Evolutionary conservation across 148 eudicot species (phyloP).

Genomic region (Camellia sinensis): DNA sequence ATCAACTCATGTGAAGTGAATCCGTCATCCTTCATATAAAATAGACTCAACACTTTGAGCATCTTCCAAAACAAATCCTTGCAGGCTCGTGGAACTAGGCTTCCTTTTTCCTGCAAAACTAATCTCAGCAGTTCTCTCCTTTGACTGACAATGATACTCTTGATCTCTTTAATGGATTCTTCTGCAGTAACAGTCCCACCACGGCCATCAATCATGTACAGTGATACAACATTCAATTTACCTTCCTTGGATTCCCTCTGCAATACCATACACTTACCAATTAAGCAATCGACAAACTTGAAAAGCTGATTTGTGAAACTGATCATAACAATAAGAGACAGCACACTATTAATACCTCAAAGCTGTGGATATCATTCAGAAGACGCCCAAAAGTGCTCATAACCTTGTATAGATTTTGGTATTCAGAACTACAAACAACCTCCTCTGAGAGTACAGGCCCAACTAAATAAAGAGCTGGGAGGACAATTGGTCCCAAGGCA

Average conservation of each 20-base stretch:
- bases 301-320: background rate
- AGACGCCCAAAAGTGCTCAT: conserved; percentile 89
- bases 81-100: conserved; percentile 66
- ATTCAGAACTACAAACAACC: conserved; percentile 45
- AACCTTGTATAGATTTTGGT: conserved; percentile 47
- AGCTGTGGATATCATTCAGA: conserved; percentile 66
- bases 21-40: conserved; percentile 74
- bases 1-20: conserved; percentile 56
- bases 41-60: conserved; percentile 55
- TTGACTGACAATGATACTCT: conserved; percentile 25
- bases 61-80: conserved; percentile 76
- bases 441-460: conserved; percentile 67
- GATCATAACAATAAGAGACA: background rate
- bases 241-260: conserved; percentile 81
- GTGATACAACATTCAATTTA: conserved; percentile 63
- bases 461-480: conserved; percentile 71
- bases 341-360: conserved; percentile 40
- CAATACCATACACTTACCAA: background rate
- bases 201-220: conserved; percentile 37
- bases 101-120: conserved; percentile 47
- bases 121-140: conserved; percentile 64
- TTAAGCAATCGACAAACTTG: background rate
- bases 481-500: conserved; percentile 85
- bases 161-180: conserved; percentile 43
- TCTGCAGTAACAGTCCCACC: conserved; percentile 43